Evolutionary conservation across 139 green algal species (phyloP), one percentile per base, ranked within the genome.

Genomic region (Picochlorum costavermella): DNA sequence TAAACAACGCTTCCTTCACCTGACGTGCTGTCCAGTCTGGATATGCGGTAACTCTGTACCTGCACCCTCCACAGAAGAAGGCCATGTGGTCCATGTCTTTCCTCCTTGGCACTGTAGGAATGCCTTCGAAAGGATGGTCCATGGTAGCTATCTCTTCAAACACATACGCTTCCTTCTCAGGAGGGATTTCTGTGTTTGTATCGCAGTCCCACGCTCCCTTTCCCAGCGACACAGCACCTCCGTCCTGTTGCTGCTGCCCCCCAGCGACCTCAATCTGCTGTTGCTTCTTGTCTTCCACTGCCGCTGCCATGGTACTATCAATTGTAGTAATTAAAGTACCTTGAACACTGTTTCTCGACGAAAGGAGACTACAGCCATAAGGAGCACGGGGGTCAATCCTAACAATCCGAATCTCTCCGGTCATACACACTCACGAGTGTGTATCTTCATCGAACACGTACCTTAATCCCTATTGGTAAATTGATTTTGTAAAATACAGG

Each of bases 121-220:
- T 94, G 61, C 88, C 90, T 63, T 96, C 87, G 37, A 95, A 96
- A 6, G 78, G 76, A 37, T 86, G 80, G 14, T 96, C 90, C 86
- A 95, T 95, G 17, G 87, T 96, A 12, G 88, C 79, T 29, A 96
- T 88, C 75, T 97, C 90, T 43, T 97, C 89, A 72, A 96, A 97
- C 20, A 95, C 90, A 60, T 89, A 79, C 2, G 87, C 90, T 85
- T 97, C 90, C 56, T 92, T 92, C 46, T 96, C 88, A 2, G 84
- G 81, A 2, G 88, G 83, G 14, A 97, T 96, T 64, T 84, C 78
- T 14, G 31, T 62, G 50, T 88, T 85, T 5, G 66, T 78, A 64
- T 96, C 90, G 65, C 88, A 96, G 68, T 96, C 86, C 91, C 90
- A 97, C 3, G 91, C 91, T 45, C 90, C 90, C 77, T 97, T 97